Conservation (phyloP, 2,329 filamentous ascomycete genomes). For the Raffaelea albimanens region DNA sequence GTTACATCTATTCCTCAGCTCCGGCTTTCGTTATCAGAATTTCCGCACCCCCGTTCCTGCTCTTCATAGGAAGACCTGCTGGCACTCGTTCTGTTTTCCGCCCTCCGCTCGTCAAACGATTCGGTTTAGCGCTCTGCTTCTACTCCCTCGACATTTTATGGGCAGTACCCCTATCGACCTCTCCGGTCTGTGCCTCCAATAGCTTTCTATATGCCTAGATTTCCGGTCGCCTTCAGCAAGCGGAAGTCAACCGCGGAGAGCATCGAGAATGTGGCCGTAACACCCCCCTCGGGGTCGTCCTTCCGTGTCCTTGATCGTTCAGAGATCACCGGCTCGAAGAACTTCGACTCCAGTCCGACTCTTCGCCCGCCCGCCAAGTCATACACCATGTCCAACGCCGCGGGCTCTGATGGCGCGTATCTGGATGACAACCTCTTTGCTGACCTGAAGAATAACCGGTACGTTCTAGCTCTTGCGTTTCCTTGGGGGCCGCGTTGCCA, state of each 20-base stretch:
- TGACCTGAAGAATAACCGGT: slow-evolving; percentile 46
- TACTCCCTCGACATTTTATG: not conserved
- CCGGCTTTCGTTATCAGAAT: slow-evolving; percentile 4
- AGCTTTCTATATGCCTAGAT: slow-evolving; percentile 49
- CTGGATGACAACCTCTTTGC: slow-evolving; percentile 49
- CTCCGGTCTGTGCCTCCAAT: slow-evolving; percentile 5
- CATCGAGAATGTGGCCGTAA: slow-evolving; percentile 39
- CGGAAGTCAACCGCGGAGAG: slow-evolving; percentile 51
- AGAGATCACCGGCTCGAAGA: slow-evolving; percentile 33
- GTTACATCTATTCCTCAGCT: too few relatives aligned
- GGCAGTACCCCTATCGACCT: not conserved
- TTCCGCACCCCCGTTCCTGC: not conserved
- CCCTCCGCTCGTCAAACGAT: not conserved
- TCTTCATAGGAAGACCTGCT: too few relatives aligned
- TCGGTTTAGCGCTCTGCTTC: not conserved
- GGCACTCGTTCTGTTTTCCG: not conserved
- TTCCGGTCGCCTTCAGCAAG: slow-evolving; percentile 48
- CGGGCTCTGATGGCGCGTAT: slow-evolving; percentile 24
- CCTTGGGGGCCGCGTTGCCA: not conserved
- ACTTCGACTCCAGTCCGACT: slow-evolving; percentile 39
- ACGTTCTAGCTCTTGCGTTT: slow-evolving; percentile 23
- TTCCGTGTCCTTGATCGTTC: slow-evolving; percentile 50
- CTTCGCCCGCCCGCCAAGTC: slow-evolving; percentile 27
- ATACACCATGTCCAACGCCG: slow-evolving; percentile 27
- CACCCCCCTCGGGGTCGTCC: slow-evolving; percentile 30